Conservation (phyloP, 1,284 basidiomycete species). For the Ustilago hordei region DNA sequence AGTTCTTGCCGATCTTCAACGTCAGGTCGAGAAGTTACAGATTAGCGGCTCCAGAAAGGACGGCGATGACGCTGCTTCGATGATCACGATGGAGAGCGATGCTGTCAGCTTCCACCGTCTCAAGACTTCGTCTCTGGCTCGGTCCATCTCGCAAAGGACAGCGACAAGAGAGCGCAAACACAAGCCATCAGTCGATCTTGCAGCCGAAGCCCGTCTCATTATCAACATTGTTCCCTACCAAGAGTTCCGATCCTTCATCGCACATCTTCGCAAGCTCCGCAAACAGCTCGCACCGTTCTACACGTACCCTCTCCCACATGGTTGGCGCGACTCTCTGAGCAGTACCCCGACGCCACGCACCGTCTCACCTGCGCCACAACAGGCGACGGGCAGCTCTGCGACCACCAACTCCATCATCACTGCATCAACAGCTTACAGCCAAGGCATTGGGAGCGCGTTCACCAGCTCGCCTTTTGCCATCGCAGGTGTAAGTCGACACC, state of each 20-base stretch:
- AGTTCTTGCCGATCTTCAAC: slow-evolving; percentile 82
- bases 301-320: slow-evolving; percentile 40
- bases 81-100: slow-evolving; percentile 38
- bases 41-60: slow-evolving; percentile 22
- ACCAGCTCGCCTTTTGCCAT: slow-evolving; percentile 50
- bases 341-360: slow-evolving; percentile 40
- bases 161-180: slow-evolving; percentile 28
- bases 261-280: slow-evolving; percentile 82
- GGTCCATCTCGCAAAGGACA: slow-evolving; percentile 39
- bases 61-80: slow-evolving; percentile 29
- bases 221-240: slow-evolving; percentile 77
- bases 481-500: slow-evolving; percentile 76
- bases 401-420: slow-evolving; percentile 24
- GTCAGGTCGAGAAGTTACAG: slow-evolving; percentile 78
- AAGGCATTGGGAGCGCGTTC: slow-evolving; percentile 28
- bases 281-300: slow-evolving; percentile 61
- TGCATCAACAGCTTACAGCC: slow-evolving; percentile 48
- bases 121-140: slow-evolving; percentile 41
- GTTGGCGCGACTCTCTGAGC: slow-evolving; percentile 22
- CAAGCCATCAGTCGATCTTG: slow-evolving; percentile 27
- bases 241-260: slow-evolving; percentile 86
- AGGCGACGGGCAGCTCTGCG: background rate
- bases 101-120: slow-evolving; percentile 48
- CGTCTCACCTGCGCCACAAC: slow-evolving; percentile 37
- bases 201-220: slow-evolving; percentile 48